Evolutionary conservation across 768 basidiomycete genomes (phyloP), one percentile per base, ranked within the genome.

Genomic region (Leucosporidium creatinivorum): DNA sequence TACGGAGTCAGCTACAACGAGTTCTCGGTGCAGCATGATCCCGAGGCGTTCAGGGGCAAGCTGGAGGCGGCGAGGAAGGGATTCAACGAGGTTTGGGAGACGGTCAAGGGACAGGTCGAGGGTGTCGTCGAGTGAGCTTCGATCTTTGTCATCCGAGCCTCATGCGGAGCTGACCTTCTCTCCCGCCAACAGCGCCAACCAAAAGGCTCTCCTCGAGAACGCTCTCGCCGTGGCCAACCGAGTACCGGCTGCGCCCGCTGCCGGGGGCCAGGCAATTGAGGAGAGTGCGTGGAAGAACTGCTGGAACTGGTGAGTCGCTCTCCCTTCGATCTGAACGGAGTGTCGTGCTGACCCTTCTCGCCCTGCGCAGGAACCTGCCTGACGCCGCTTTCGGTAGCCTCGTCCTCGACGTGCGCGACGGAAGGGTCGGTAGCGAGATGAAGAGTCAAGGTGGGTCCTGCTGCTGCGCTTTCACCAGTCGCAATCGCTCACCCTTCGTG

Each of bases 271-370:
- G 12, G 81, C 83, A 1, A 83, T 84, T 3, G 94, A 99, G 77
- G 93, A 97, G 74, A 86, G 88, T 4, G 87, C 90, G 0, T 99
- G 96, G 96, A 99, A 97, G 79, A 97, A 96, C 77, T 92, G 91
- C 77, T 97, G 94, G 94, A 92, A 96, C 77, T 96, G 94, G 69
- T 67, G 23, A 49, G 66, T n/a, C 0, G 21, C 10, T 39, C 25
- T 23, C 10, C 21, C 52, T 23, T 28, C 44, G 19, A 18, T 3
- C 19, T 10, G 13, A 19, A 1, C 55, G 10, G 13, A 23, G 13
- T 21, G 3, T 21, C 25, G 26, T 36, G 39, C 39, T 44, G 39
- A 44, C 39, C 5, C 12, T 44, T 44, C 39, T 6, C 15, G 8
- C 15, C 6, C 12, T 26, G 4, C 18, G 39, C 62, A 71, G 69